Percentiles rank a stretch among this genome's conserved stretches.
These are phyloP conservation scores for Pelagomonas calceolata DNA, from an alignment of 108 stramenopile species.

Conservation along the genomic window DNA sequence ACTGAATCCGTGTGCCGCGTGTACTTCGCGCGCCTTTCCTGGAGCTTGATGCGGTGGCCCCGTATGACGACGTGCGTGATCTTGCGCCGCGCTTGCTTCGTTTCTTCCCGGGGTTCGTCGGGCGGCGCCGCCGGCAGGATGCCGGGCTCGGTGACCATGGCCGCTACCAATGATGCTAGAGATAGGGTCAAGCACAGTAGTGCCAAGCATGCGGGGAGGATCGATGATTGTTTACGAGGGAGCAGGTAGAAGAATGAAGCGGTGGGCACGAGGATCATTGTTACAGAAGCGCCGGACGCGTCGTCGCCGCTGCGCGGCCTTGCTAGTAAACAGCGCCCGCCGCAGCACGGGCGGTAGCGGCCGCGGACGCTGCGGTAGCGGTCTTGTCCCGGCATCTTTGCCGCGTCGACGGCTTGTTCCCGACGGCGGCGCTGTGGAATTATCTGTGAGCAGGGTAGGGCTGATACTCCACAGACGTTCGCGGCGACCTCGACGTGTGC, in stretches of 20 bases:
- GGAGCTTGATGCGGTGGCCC: neutral
- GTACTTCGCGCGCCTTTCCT: constrained; percentile 6
- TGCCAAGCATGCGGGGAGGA: no score
- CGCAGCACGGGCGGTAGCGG: no score
- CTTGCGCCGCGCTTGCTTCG: neutral
- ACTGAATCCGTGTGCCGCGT: constrained; percentile 1
- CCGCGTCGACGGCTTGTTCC: no score
- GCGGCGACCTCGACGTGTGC: no score
- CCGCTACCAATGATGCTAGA: neutral
- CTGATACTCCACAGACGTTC: no score
- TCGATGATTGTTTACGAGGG: no score
- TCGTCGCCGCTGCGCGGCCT: no score
- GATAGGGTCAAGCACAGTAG: neutral
- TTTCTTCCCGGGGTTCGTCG: neutral
- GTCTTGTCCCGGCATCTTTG: neutral
- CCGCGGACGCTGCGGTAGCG: neutral
- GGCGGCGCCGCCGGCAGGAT: neutral
- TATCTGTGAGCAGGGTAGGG: no score
- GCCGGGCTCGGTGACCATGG: neutral
- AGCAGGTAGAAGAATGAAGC: neutral
- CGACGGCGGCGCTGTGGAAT: no score
- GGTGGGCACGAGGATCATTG: neutral
- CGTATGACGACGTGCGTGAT: neutral
- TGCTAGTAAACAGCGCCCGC: neutral
- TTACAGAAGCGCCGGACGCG: neutral